phyloP scores from a whole-genome alignment of 805 yeast genomes.

The Wickerhamomyces ciferrii region DNA sequence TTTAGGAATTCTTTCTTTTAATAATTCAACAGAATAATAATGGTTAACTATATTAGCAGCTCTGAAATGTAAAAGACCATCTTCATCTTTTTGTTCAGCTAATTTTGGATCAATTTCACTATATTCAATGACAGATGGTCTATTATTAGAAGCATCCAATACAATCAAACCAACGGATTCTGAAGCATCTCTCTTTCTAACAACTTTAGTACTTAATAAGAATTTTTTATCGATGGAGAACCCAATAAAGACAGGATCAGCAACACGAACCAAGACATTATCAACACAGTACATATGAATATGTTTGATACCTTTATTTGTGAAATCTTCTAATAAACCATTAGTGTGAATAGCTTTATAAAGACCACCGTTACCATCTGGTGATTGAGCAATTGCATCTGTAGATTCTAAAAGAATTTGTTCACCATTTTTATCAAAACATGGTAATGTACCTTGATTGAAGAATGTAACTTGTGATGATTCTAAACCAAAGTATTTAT shows the following conservation, averaged over 20 bases:
- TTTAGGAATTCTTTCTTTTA: conserved; percentile 49
- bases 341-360: conserved; percentile 74
- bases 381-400: conserved; percentile 67
- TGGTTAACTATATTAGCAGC: conserved; percentile 98
- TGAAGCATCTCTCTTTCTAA: conserved; percentile 79
- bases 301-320: conserved; percentile 68
- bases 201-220: conserved; percentile 88
- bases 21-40: conserved; percentile 80
- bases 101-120: conserved; percentile 79
- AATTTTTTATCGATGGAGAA: conserved; percentile 65
- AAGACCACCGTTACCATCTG: conserved; percentile 98
- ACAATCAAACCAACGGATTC: conserved; percentile 95
- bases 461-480: conserved; percentile 65
- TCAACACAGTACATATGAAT: conserved; percentile 97
- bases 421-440: conserved; percentile 66
- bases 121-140: conserved; percentile 92
- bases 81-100: conserved; percentile 56
- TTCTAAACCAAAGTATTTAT: conserved; percentile 69
- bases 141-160: conserved; percentile 40
- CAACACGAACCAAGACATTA: conserved; percentile 84
- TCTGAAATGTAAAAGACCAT: conserved; percentile 64
- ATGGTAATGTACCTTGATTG: conserved; percentile 94
- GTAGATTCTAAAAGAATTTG: conserved; percentile 60
- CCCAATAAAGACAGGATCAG: conserved; percentile 85
- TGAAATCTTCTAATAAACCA: conserved; percentile 64